A percentile compares a stretch with the other conserved stretches of the same genome.
phyloP scores from a whole-genome alignment of 2,329 filamentous ascomycete species.

The Cylindrodendrum hubeiense region DNA sequence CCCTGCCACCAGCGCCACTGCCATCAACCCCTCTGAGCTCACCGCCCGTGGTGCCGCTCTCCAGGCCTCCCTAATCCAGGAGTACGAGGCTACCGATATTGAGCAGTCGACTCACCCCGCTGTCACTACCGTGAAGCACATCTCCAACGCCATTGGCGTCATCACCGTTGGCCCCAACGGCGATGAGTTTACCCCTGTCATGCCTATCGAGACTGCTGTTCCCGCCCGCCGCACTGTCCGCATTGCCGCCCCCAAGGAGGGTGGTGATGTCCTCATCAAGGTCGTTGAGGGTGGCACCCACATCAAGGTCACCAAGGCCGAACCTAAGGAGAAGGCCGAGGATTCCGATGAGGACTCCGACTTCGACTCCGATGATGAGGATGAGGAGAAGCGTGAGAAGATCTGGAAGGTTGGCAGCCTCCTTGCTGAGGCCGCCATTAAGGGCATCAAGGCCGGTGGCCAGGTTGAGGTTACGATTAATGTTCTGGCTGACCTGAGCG shows the following conservation, averaged over 20 bases:
- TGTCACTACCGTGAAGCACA: slow-evolving; percentile 93
- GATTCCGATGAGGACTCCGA: slow-evolving; percentile 74
- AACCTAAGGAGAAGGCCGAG: slow-evolving; percentile 81
- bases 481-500: slow-evolving; percentile 81
- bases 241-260: slow-evolving; percentile 80
- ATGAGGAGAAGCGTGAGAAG: slow-evolving; percentile 90
- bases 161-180: slow-evolving; percentile 72
- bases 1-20: slow-evolving; percentile 80
- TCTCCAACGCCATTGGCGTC: slow-evolving; percentile 89
- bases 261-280: slow-evolving; percentile 89
- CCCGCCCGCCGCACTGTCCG: slow-evolving; percentile 88
- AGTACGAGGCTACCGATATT: slow-evolving; percentile 94
- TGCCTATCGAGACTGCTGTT: slow-evolving; percentile 88
- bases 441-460: slow-evolving; percentile 84
- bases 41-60: slow-evolving; percentile 91
- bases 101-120: slow-evolving; percentile 96
- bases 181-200: slow-evolving; percentile 83
- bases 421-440: slow-evolving; percentile 88
- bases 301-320: slow-evolving; percentile 93
- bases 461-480: slow-evolving; percentile 97
- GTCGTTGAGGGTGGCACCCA: slow-evolving; percentile 89
- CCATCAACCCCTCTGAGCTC: slow-evolving; percentile 95
- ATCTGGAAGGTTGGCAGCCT: slow-evolving; percentile 88
- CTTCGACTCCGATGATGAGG: slow-evolving; percentile 76
- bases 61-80: slow-evolving; percentile 92